phyloP scores from a whole-genome alignment of 345 rosid genomes.

The Moricandia arvensis region DNA sequence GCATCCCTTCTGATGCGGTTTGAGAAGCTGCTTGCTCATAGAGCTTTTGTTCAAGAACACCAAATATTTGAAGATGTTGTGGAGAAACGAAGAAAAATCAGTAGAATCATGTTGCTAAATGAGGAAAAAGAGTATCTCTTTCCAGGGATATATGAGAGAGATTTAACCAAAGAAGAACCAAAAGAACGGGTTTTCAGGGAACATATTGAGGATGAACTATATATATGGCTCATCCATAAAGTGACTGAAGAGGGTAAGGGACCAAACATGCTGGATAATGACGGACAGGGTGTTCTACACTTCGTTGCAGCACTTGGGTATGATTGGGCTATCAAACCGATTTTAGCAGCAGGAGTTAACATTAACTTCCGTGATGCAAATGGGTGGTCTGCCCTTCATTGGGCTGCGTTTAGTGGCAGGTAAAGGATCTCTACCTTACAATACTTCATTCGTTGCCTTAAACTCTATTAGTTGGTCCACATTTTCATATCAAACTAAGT shows the following conservation, averaged over 20 bases:
- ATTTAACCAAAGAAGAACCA: slow-evolving; percentile 35
- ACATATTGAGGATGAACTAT: slow-evolving; percentile 60
- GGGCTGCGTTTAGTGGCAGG: slow-evolving; percentile 98
- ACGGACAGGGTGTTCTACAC: slow-evolving; percentile 85
- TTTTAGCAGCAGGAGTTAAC: slow-evolving; percentile 66
- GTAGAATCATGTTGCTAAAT: slow-evolving; percentile 58
- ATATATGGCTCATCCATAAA: slow-evolving; percentile 71
- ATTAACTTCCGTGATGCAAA: slow-evolving; percentile 84
- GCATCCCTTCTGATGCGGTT: slow-evolving; percentile 50
- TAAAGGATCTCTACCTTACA: slow-evolving; percentile 38
- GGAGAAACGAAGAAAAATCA: slow-evolving; percentile 49
- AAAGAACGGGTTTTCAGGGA: slow-evolving; percentile 46
- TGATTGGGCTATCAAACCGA: slow-evolving; percentile 81
- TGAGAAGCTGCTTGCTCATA: slow-evolving; percentile 54
- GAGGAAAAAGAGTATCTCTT: slow-evolving; percentile 65
- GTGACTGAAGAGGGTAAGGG: slow-evolving; percentile 79
- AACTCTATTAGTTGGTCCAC: not conserved
- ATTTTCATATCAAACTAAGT: slow-evolving; percentile 4
- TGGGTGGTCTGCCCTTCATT: slow-evolving; percentile 98
- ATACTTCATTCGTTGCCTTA: not conserved
- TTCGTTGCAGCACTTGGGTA: slow-evolving; percentile 84
- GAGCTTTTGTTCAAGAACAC: slow-evolving; percentile 33
- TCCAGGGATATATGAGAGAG: slow-evolving; percentile 35
- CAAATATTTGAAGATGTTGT: slow-evolving; percentile 43
- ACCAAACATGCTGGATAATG: slow-evolving; percentile 57